A percentile compares a stretch with the other conserved stretches of the same genome.
Evolutionary conservation across 495 filamentous ascomycete genomes (phyloP).

Genomic region (Trichoderma asperelloides): DNA sequence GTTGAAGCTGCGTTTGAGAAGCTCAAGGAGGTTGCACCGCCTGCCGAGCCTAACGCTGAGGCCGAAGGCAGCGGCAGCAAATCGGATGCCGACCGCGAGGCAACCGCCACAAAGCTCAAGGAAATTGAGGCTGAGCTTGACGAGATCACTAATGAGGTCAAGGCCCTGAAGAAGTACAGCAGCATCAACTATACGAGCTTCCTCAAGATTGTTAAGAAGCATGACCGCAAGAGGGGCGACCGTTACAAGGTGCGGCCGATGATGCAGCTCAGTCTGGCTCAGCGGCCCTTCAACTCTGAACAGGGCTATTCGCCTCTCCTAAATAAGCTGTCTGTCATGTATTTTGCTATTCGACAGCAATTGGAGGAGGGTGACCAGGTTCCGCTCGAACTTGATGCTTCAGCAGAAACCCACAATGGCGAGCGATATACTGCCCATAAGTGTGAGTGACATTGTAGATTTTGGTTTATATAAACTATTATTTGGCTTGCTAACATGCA

Average conservation of each 20-base stretch:
- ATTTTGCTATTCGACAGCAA: slow-evolving; percentile 81
- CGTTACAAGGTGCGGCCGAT: slow-evolving; percentile 80
- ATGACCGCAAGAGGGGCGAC: slow-evolving; percentile 78
- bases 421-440: slow-evolving; percentile 85
- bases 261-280: slow-evolving; percentile 77
- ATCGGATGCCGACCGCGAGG: slow-evolving; percentile 26
- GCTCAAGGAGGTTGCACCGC: slow-evolving; percentile 46
- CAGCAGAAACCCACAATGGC: slow-evolving; percentile 39
- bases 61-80: slow-evolving; percentile 11
- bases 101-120: slow-evolving; percentile 48
- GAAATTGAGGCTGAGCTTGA: slow-evolving; percentile 75
- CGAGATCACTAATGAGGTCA: slow-evolving; percentile 77
- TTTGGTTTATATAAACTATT: not conserved
- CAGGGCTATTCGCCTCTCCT: slow-evolving; percentile 79
- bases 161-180: slow-evolving; percentile 88
- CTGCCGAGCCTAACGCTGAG: slow-evolving; percentile 20
- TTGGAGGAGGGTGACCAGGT: slow-evolving; percentile 45
- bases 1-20: slow-evolving; percentile 51
- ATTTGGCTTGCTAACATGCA: slow-evolving; percentile 12
- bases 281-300: slow-evolving; percentile 89
- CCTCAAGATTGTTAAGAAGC: slow-evolving; percentile 96
- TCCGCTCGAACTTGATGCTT: slow-evolving; percentile 27
- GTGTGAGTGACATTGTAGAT: slow-evolving; percentile 40
- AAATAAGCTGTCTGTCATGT: slow-evolving; percentile 88
- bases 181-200: slow-evolving; percentile 96